These are phyloP conservation scores for Cryphonectria nitschkei DNA, from an alignment of 2,329 filamentous ascomycete species.

Conservation along the genomic window DNA sequence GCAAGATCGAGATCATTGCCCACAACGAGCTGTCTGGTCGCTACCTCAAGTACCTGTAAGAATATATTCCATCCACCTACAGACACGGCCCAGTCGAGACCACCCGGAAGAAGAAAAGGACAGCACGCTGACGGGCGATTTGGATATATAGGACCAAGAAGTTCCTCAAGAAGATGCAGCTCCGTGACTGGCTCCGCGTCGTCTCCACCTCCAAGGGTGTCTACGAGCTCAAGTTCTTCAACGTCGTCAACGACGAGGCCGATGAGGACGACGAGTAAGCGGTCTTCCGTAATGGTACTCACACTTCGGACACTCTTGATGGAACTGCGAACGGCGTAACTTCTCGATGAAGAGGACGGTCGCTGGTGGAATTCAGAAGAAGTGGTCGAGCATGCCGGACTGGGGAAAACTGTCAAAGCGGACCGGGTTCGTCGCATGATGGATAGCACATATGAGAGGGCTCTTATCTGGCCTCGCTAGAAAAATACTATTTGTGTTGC, in stretches of 20 bases:
- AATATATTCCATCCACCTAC: slow-evolving; percentile 33
- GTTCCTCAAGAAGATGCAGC: slow-evolving; percentile 99
- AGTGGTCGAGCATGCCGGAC: slow-evolving; percentile 13
- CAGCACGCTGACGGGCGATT: slow-evolving; percentile 32
- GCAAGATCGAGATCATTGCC: slow-evolving; percentile 96
- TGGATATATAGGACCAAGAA: slow-evolving; percentile 83
- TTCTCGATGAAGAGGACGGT: slow-evolving; percentile 16
- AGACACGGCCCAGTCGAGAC: not conserved
- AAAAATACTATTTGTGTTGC: slow-evolving; percentile 24
- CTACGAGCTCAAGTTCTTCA: slow-evolving; percentile 99
- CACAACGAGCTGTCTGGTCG: slow-evolving; percentile 98
- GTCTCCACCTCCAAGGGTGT: slow-evolving; percentile 97
- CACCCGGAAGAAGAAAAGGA: not conserved
- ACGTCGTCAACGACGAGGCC: slow-evolving; percentile 97
- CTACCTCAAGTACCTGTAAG: slow-evolving; percentile 99
- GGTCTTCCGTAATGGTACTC: not conserved
- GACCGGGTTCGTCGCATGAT: slow-evolving; percentile 2
- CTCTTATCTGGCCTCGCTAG: slow-evolving; percentile 16
- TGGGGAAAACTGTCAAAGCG: slow-evolving; percentile 1
- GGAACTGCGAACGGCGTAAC: slow-evolving; percentile 11
- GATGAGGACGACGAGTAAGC: slow-evolving; percentile 98
- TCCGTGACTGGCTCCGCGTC: slow-evolving; percentile 99
- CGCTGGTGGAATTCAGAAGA: slow-evolving; percentile 22
- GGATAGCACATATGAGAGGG: not conserved
- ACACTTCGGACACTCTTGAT: not conserved